These are phyloP conservation scores for Lophium mytilinum DNA, from an alignment of 495 filamentous ascomycete species.

Conservation along the genomic window DNA sequence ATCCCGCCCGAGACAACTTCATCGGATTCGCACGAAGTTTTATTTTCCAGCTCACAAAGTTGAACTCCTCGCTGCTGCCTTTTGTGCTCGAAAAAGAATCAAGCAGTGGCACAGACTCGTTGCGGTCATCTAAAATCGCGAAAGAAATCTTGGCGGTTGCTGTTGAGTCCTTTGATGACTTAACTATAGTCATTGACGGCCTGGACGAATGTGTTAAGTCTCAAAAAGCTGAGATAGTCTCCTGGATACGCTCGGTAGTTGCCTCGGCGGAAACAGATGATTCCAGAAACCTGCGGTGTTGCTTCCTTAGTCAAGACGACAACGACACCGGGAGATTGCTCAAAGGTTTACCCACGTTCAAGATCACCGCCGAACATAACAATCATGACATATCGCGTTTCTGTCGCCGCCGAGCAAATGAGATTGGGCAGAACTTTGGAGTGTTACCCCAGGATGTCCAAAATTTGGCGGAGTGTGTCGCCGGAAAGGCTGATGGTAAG, in stretches of 20 bases:
- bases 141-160: slow-evolving; percentile 14
- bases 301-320: slow-evolving; percentile 6
- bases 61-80: slow-evolving; percentile 8
- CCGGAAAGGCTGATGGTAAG: neutral
- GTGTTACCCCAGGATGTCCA: neutral
- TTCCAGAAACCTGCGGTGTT: slow-evolving; percentile 25
- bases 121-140: neutral
- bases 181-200: slow-evolving; percentile 18
- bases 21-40: slow-evolving; percentile 7
- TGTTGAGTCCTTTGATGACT: slow-evolving; percentile 6
- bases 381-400: neutral
- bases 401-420: neutral
- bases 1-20: slow-evolving; percentile 2
- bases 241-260: slow-evolving; percentile 9
- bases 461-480: too few species aligned
- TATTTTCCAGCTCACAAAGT: slow-evolving; percentile 7
- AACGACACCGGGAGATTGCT: neutral
- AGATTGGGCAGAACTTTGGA: neutral
- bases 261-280: slow-evolving; percentile 23
- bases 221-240: slow-evolving; percentile 8
- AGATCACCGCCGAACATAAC: neutral
- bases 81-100: slow-evolving; percentile 4
- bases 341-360: neutral
- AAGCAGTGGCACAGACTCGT: slow-evolving; percentile 15
- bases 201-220: slow-evolving; percentile 16